These are phyloP conservation scores for Boletus reticuloceps DNA, from an alignment of 768 basidiomycete species.

Conservation along the genomic window DNA sequence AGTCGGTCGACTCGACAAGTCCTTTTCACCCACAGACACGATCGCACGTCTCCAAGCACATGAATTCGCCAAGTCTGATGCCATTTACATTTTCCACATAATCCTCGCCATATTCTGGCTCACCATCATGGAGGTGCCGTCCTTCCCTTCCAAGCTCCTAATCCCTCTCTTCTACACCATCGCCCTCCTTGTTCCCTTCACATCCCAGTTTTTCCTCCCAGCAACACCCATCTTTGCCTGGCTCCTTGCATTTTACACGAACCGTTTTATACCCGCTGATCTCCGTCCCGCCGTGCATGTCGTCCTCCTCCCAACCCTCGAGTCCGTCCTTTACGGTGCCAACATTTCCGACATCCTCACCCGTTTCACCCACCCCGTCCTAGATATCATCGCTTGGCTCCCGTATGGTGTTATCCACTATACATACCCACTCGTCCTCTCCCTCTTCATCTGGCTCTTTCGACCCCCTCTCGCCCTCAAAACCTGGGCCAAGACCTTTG, in stretches of 20 bases:
- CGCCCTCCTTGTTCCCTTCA: slow-evolving; percentile 78
- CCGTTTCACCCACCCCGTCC: slow-evolving; percentile 85
- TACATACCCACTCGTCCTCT: slow-evolving; percentile 80
- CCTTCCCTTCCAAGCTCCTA: slow-evolving; percentile 68
- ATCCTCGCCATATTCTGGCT: slow-evolving; percentile 69
- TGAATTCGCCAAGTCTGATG: slow-evolving; percentile 54
- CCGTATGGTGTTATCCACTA: slow-evolving; percentile 98
- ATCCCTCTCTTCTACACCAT: slow-evolving; percentile 71
- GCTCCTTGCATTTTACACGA: slow-evolving; percentile 84
- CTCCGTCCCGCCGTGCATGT: slow-evolving; percentile 87
- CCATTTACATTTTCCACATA: slow-evolving; percentile 63
- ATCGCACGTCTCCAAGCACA: slow-evolving; percentile 56
- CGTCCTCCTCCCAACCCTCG: slow-evolving; percentile 89
- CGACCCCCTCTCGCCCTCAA: slow-evolving; percentile 76
- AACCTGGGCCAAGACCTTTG: slow-evolving; percentile 84
- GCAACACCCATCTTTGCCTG: slow-evolving; percentile 85
- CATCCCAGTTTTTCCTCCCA: slow-evolving; percentile 87
- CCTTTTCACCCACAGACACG: slow-evolving; percentile 67
- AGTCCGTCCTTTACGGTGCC: slow-evolving; percentile 93
- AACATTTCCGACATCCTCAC: slow-evolving; percentile 98
- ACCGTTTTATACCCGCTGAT: slow-evolving; percentile 74
- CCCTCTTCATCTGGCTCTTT: slow-evolving; percentile 86
- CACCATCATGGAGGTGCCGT: slow-evolving; percentile 63
- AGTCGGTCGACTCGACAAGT: slow-evolving; percentile 70
- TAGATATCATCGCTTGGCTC: slow-evolving; percentile 94